Base-by-base conservation (phyloP, 345 rosid species). In the Reutealis trisperma region DNA sequence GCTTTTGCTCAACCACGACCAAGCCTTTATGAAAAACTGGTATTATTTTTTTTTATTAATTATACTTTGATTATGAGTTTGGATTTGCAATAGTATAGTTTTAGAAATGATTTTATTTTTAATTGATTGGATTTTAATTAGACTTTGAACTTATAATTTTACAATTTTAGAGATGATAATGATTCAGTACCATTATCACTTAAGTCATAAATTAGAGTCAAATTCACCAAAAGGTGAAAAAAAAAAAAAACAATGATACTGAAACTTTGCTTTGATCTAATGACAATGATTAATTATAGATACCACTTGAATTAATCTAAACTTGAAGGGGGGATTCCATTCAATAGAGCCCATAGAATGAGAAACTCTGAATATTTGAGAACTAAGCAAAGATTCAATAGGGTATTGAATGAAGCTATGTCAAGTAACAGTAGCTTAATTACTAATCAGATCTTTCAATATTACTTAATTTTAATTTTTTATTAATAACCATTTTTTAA, bases 21-120 rank as follows among this genome's bases (percentile, higher is more conserved):
- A 78, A 41, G 85, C 85, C 75, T 77, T 80, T 74, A 79, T 82
- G 70, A 58, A 84, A 37, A 78, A 82, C 27, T 86, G 89, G 91
- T 85, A 34, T 34, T 45, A 8, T 45, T 45, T 7, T 45, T 45
- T 7, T 1, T 9, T 45, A 7, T 45, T 45, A 5, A 5, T 42
- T 42, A 8, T 42, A 45, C 13, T 45, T 45, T 45, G 37, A 34
- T 34, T 34, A 34, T 34, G 37, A 34, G 3, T 34, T 34, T 34
- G 37, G 3, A 34, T 34, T 34, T 4, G 5, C 37, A 34, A 34
- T 34, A 2, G 5, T 34, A 34, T 34, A 34, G 37, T 45, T 45
- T 9, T 45, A 11, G 49, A 8, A 45, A 45, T 8, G 45, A 80
- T 9, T 21, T 62, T 41, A 52, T 58, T 45, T 18, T 19, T 2